These are phyloP conservation scores for Citrus mangshanensis DNA, from an alignment of 345 rosid species.

Conservation along the genomic window DNA sequence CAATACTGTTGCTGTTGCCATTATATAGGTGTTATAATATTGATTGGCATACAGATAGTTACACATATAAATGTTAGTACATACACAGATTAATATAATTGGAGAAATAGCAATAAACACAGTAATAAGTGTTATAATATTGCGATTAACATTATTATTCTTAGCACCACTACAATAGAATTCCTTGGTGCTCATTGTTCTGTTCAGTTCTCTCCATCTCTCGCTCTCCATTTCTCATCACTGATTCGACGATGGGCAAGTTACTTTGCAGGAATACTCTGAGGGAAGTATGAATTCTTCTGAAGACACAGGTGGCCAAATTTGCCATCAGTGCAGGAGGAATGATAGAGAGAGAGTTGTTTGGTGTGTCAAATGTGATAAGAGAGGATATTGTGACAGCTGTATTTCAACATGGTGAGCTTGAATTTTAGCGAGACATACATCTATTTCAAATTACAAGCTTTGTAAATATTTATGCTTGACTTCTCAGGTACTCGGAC, in stretches of 20 bases:
- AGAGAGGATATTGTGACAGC: conserved; percentile 80
- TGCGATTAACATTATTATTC: background rate
- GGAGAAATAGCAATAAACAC: background rate
- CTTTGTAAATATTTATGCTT: conserved; percentile 13
- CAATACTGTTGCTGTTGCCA: background rate
- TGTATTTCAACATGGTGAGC: conserved; percentile 75
- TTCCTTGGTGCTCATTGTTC: background rate
- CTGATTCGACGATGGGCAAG: conserved; percentile 14
- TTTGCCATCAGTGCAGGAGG: conserved; percentile 82
- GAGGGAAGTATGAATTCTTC: conserved; percentile 63
- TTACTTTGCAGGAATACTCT: conserved; percentile 65
- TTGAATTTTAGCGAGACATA: conserved; percentile 15
- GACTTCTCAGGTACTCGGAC: conserved; percentile 57
- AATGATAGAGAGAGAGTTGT: conserved; percentile 57
- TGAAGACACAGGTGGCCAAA: conserved; percentile 64
- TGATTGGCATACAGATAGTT: background rate
- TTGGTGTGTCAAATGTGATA: conserved; percentile 79
- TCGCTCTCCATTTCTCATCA: background rate
- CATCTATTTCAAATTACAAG: background rate
- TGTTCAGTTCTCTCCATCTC: background rate
- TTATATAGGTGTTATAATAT: background rate
- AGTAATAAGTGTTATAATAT: background rate
- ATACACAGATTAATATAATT: background rate
- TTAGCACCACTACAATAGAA: background rate
- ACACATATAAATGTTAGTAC: background rate